Percentiles rank a stretch among this genome's conserved stretches.
Evolutionary conservation across 306 rosid genomes (phyloP).

Genomic region (Cercis canadensis): DNA sequence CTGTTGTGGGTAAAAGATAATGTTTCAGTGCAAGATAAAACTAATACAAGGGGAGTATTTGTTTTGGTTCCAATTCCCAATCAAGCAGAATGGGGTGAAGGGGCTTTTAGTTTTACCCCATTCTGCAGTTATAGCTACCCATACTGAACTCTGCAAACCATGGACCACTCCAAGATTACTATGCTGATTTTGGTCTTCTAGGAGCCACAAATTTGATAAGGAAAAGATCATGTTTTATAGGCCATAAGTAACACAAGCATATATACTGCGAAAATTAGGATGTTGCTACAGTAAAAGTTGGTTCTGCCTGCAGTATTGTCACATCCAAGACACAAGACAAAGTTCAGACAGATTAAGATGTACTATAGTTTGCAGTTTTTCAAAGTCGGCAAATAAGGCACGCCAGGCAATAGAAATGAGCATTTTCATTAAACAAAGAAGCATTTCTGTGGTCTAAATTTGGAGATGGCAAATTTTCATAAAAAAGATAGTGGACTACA

Average conservation of each 20-base stretch:
- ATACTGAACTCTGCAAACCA: constrained; percentile 31
- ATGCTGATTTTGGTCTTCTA: constrained; percentile 22
- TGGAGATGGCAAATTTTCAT: constrained; percentile 28
- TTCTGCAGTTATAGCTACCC: constrained; percentile 32
- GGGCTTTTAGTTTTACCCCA: constrained; percentile 10
- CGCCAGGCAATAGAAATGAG: constrained; percentile 9
- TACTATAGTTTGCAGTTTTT: constrained; percentile 33
- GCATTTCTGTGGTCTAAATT: constrained; percentile 19
- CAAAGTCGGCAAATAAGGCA: neutral
- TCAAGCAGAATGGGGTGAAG: neutral
- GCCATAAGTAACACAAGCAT: constrained; percentile 16
- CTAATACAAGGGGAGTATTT: neutral
- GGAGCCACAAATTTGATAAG: constrained; percentile 40
- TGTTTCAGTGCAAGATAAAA: constrained; percentile 4
- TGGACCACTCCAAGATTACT: constrained; percentile 25
- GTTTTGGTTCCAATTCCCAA: neutral
- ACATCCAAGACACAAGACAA: too few species aligned
- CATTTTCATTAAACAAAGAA: constrained; percentile 29
- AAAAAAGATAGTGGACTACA: constrained; percentile 8
- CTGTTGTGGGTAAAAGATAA: constrained; percentile 14
- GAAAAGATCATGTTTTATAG: constrained; percentile 24
- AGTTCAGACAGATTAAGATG: too few species aligned
- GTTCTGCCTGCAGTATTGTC: constrained; percentile 33
- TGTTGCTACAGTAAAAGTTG: constrained; percentile 30
- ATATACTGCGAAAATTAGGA: neutral